Evolutionary conservation across 768 basidiomycete species (phyloP), one percentile per base, ranked within the genome.

Genomic region (Lactarius trivialis): DNA sequence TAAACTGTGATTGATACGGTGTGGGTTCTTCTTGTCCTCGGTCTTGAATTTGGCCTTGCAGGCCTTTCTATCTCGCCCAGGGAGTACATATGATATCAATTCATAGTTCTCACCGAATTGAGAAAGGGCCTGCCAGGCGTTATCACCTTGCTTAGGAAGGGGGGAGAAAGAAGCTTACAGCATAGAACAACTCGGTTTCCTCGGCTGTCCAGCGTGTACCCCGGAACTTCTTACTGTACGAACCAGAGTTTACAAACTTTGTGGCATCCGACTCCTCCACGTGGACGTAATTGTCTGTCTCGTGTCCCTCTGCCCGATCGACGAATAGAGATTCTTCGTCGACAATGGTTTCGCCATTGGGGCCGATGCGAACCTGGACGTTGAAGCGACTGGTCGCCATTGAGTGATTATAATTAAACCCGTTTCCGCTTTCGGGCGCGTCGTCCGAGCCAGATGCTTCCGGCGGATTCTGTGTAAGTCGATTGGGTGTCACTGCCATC

Each of bases 91-190:
- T 3, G 93, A 89, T 64, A 96, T 93, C 45, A 95, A 81, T 71
- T 95, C 93, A 69, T 95, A 96, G 68, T 95, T 93, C 72, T 93
- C 90, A 34, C 92, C 92, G 67, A 92, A 93, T 70, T 93, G 92
- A 4, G 85, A 80, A 33, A 95, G 76, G n/a, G 90, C 91, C 93
- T 95, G 68, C n/a, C 34, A 49, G n/a, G 14, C 19, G 7, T 59
- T 45, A 36, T 55, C 52, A 55, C 24, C 15, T 32, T 37, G 28
- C 7, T 45, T 14, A 19, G 21, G 43, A 5, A n/a, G 54, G 24
- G 51, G 56, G 36, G 12, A 43, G 26, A 48, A 2, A 43, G 15
- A n/a, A 0, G 39, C 86, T 68, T 68, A 93, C 93, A 61, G 92
- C 81, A 71, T 84, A 96, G 71, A 96, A 96, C 21, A 86, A 72